Conservation (phyloP, 2,329 filamentous ascomycete species). For the Coccinonectria pachysandricola region DNA sequence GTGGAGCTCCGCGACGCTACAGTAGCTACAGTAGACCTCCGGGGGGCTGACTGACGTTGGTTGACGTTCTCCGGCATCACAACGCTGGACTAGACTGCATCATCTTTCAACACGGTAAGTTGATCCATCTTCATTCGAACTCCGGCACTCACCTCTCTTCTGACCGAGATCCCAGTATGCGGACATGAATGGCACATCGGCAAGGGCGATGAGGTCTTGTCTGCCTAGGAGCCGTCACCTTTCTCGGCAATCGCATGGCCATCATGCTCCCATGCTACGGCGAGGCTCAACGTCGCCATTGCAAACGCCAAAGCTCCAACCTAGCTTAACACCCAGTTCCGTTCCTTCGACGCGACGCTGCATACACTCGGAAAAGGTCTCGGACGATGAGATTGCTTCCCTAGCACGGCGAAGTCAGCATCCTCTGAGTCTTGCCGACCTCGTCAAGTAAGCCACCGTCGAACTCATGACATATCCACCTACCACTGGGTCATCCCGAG, state of each 20-base stretch:
- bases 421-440: constrained; percentile 72
- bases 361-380: constrained; percentile 28
- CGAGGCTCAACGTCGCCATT: no score
- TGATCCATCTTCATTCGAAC: constrained; percentile 4
- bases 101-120: no score
- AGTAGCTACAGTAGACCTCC: constrained; percentile 1
- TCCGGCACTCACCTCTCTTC: background rate
- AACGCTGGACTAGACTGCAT: no score
- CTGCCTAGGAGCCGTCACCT: constrained; percentile 7
- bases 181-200: constrained; percentile 13
- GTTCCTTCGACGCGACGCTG: no score
- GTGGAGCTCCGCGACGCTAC: no score
- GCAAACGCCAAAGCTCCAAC: background rate
- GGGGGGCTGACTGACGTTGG: no score
- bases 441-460: constrained; percentile 59
- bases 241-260: constrained; percentile 3
- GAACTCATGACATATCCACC: no score
- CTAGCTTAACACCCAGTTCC: no score
- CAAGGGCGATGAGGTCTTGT: constrained; percentile 14
- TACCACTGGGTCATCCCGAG: no score
- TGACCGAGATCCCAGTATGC: constrained; percentile 9
- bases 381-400: constrained; percentile 66
- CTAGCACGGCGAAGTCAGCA: constrained; percentile 72
- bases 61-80: no score
- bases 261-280: constrained; percentile 1